phyloP scores from a whole-genome alignment of 305 asterid species.

The Fraxinus baroniana region DNA sequence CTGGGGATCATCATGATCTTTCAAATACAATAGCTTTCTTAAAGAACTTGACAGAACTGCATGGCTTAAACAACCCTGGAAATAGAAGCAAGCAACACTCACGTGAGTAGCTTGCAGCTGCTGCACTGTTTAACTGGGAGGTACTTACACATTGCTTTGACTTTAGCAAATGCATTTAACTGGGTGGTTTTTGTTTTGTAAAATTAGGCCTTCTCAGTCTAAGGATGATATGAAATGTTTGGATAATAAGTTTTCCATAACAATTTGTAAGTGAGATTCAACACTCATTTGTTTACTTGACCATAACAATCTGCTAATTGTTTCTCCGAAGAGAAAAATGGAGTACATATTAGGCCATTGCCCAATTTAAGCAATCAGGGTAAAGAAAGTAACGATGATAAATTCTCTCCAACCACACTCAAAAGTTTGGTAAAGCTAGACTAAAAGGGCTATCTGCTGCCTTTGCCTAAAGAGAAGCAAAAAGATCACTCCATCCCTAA shows the following conservation, averaged over 20 bases:
- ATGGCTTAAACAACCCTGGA: constrained; percentile 35
- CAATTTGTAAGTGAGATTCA: neutral
- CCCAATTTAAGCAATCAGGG: neutral
- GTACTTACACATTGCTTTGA: constrained; percentile 31
- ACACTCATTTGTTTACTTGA: neutral
- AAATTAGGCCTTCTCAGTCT: neutral
- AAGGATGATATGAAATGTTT: neutral
- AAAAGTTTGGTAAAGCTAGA: neutral
- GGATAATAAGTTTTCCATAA: neutral
- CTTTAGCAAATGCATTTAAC: constrained; percentile 8
- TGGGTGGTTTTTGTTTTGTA: neutral
- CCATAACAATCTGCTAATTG: neutral
- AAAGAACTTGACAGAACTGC: constrained; percentile 50
- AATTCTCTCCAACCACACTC: neutral
- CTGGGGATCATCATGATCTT: constrained; percentile 66
- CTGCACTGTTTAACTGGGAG: constrained; percentile 70
- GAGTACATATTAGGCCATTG: neutral
- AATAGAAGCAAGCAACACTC: constrained; percentile 35
- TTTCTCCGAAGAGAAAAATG: neutral
- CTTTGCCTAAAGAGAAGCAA: neutral
- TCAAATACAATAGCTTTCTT: constrained; percentile 60
- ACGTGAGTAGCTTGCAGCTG: constrained; percentile 55
- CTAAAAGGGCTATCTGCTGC: neutral
- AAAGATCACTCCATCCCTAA: neutral
- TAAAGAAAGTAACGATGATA: neutral